Percentiles rank a stretch among this genome's conserved stretches.
Evolutionary conservation across 2,329 filamentous ascomycete species (phyloP).

Genomic region (Gnomoniopsis sp.): DNA sequence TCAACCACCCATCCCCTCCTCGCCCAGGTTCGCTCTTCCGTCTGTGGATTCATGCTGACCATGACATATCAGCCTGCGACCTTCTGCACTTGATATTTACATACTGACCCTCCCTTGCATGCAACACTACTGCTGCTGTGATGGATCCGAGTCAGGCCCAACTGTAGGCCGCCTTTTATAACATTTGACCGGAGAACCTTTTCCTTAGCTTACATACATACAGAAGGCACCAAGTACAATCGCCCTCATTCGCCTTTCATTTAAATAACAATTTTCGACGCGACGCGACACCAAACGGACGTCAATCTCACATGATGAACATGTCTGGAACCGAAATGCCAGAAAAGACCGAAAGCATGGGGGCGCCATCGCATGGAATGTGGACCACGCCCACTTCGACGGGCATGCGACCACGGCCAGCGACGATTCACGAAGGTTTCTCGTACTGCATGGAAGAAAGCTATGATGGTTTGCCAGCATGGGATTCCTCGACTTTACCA

Average conservation of each 20-base stretch:
- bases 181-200: constrained; percentile 22
- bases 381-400: constrained; percentile 56
- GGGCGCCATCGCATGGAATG: constrained; percentile 38
- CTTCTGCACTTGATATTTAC: constrained; percentile 33
- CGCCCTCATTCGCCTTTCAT: constrained; percentile 47
- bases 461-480: constrained; percentile 49
- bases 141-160: constrained; percentile 52
- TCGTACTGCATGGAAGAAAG: constrained; percentile 56
- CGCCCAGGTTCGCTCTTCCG: constrained; percentile 24
- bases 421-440: constrained; percentile 60
- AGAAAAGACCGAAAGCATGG: constrained; percentile 44
- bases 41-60: constrained; percentile 37
- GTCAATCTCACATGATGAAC: constrained; percentile 40
- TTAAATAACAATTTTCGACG: constrained; percentile 43
- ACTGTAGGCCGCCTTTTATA: constrained; percentile 42
- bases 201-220: constrained; percentile 33
- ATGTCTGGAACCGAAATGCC: constrained; percentile 52
- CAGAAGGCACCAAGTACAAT: constrained; percentile 47
- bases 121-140: constrained; percentile 29
- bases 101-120: constrained; percentile 28
- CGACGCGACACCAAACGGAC: constrained; percentile 37
- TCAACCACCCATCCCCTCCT: constrained; percentile 21
- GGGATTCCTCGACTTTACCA: constrained; percentile 54
- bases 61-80: constrained; percentile 31
- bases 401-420: constrained; percentile 49